Evolutionary conservation across 2,329 filamentous ascomycete species (phyloP).

Genomic region (Alternaria brassicae): DNA sequence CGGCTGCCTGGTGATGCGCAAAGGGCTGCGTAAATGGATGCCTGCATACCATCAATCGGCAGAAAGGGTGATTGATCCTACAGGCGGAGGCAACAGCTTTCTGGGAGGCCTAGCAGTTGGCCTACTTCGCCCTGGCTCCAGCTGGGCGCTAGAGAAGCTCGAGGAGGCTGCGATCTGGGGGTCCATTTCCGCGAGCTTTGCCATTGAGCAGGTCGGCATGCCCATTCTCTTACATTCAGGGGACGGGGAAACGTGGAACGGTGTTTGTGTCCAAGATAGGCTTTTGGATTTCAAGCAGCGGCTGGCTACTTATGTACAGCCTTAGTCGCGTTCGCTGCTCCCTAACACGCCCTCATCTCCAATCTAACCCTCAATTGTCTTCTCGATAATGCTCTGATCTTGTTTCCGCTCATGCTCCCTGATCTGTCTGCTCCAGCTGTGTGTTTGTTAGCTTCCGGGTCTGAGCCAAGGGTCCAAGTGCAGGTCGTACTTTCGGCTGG

Average conservation of each 20-base stretch:
- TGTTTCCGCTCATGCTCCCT: conserved; percentile 69
- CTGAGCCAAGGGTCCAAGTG: conserved; percentile 4
- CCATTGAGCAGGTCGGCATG: conserved; percentile 92
- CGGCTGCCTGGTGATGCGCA: conserved; percentile 66
- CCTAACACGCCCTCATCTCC: not conserved
- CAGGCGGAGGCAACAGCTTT: conserved; percentile 92
- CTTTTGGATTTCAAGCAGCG: conserved; percentile 52
- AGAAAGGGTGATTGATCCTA: conserved; percentile 81
- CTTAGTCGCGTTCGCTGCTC: conserved; percentile 32
- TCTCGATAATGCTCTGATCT: conserved; percentile 35
- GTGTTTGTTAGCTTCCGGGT: conserved; percentile 35
- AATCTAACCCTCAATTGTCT: conserved; percentile 18
- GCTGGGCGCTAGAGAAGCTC: conserved; percentile 52
- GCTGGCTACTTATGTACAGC: conserved; percentile 50
- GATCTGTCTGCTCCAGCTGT: conserved; percentile 75
- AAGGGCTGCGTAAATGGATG: conserved; percentile 66
- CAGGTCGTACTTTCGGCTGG: conserved; percentile 77
- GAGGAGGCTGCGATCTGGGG: conserved; percentile 80
- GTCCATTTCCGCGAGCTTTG: conserved; percentile 84
- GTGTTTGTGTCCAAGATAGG: conserved; percentile 52
- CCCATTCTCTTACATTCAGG: conserved; percentile 60
- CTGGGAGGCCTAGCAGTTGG: conserved; percentile 68
- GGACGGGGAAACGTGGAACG: conserved; percentile 58
- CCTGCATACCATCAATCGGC: conserved; percentile 72
- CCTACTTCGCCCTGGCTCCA: conserved; percentile 61